Base-by-base conservation (phyloP, 352 stramenopile species). In the Sclerospora graminicola region DNA sequence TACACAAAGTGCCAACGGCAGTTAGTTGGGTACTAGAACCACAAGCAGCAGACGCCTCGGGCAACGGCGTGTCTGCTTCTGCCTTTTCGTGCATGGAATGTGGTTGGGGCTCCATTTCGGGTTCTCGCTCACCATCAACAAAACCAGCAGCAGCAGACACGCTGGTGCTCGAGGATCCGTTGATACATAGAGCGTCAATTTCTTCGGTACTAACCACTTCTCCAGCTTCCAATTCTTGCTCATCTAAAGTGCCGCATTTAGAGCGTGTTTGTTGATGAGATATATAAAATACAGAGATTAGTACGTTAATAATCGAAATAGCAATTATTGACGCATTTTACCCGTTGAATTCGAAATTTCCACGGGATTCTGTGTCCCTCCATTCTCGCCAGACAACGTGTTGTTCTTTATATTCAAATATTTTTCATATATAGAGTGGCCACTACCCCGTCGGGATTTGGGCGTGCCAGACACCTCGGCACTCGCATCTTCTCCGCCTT, bases 321-420 rank as follows among this genome's bases (percentile, higher is more conserved):
- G 11, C 28, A 33, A 15, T 13, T 33, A 3, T 2, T 13, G 28
- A 16, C 28, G 9, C n/a, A 15, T 45, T 45, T 56, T 55, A 77
- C 65, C 68, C 9, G 68, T 80, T 10, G 64, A 80, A 46, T 80
- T 80, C 26, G 68, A 68, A 46, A 80, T 75, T 40, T 74, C 62
- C 35, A 45, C 43, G 24, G 52, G 40, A 11, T 48, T 45, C 27
- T 47, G 43, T n/a, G 21, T 5, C 11, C 14, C 18, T 3, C 18
- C 46, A 19, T 51, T 30, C 31, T 56, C 27, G 0, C 45, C 36
- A 2, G 34, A 2, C 21, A 60, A 14, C n/a, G 36, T 34, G 20
- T 59, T 57, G 24, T 63, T 52, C 52, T 80, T 80, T 14, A 72
- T 56, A 36, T 80, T 80, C 27, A 77, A 54, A 31, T 75, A 80